phyloP scores from a whole-genome alignment of 2,329 filamentous ascomycete genomes.

The Ascocoryne sarcoides region DNA sequence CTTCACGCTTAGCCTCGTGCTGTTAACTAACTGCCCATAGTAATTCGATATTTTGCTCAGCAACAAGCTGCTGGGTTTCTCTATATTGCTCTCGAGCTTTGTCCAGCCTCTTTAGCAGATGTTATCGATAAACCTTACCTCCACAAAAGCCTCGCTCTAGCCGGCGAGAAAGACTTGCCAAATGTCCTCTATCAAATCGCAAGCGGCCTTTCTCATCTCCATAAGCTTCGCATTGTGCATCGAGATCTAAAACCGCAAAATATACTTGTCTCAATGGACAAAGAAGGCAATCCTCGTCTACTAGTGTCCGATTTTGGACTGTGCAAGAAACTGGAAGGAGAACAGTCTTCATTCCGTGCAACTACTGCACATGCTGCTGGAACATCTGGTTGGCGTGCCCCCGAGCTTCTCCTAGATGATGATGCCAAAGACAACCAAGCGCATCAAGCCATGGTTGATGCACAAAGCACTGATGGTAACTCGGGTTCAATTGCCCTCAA shows the following conservation, averaged over 20 bases:
- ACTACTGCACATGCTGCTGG: conserved; percentile 90
- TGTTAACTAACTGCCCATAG: conserved; percentile 36
- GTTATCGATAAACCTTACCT: conserved; percentile 68
- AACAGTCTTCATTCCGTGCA: conserved; percentile 88
- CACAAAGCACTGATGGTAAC: conserved; percentile 46
- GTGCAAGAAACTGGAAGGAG: conserved; percentile 92
- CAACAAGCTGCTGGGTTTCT: conserved; percentile 83
- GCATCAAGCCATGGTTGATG: conserved; percentile 36
- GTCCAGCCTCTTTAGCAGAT: conserved; percentile 86
- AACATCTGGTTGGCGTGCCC: conserved; percentile 93
- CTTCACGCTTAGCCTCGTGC: too few relatives aligned
- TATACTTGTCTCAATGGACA: conserved; percentile 73
- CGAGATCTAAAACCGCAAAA: conserved; percentile 97
- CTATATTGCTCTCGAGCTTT: conserved; percentile 92
- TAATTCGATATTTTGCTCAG: conserved; percentile 93
- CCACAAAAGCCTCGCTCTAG: conserved; percentile 60
- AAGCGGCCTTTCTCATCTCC: conserved; percentile 78
- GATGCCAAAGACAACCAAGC: conserved; percentile 43
- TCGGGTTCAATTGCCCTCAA: conserved; percentile 49
- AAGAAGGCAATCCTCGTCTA: conserved; percentile 65
- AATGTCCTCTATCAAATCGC: conserved; percentile 82
- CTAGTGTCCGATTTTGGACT: conserved; percentile 96
- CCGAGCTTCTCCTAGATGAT: conserved; percentile 80
- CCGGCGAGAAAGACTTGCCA: conserved; percentile 67
- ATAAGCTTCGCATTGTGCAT: conserved; percentile 89